These are phyloP conservation scores for Fonsecaea multimorphosa DNA, from an alignment of 2,329 filamentous ascomycete genomes.

Conservation along the genomic window DNA sequence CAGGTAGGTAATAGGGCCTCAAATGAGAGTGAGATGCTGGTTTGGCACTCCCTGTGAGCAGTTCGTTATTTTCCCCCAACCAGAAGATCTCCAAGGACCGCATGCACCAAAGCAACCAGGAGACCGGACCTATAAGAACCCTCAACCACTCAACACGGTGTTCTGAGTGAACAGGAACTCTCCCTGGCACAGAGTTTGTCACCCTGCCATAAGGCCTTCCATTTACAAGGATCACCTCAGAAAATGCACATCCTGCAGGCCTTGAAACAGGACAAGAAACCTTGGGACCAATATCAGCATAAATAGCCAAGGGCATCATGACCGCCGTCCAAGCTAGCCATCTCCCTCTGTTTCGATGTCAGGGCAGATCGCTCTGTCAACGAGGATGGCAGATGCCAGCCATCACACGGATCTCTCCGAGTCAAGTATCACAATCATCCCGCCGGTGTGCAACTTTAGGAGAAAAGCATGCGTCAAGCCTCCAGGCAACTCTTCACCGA, in stretches of 20 bases:
- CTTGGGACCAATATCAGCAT: background rate
- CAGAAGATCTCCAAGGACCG: background rate
- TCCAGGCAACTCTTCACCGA: background rate
- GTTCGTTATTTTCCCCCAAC: background rate
- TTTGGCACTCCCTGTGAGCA: background rate
- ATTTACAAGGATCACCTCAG: background rate
- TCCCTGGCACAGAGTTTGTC: background rate
- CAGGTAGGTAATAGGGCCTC: background rate
- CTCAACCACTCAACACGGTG: background rate
- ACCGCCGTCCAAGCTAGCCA: background rate
- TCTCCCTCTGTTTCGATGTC: no score
- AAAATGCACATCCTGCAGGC: background rate
- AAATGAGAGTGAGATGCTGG: background rate
- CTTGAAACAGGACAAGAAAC: background rate
- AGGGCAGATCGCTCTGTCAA: background rate
- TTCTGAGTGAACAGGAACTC: background rate
- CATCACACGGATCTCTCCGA: background rate
- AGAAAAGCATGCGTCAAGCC: background rate
- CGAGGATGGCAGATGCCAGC: background rate
- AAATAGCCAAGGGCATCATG: background rate
- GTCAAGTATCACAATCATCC: background rate
- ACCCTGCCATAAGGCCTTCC: background rate
- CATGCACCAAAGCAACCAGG: background rate
- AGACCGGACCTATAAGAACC: background rate
- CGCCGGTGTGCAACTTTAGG: background rate